A percentile compares a stretch with the other conserved stretches of the same genome.
Conservation (phyloP, 2,329 filamentous ascomycete species). For the Ophiostoma montium region DNA sequence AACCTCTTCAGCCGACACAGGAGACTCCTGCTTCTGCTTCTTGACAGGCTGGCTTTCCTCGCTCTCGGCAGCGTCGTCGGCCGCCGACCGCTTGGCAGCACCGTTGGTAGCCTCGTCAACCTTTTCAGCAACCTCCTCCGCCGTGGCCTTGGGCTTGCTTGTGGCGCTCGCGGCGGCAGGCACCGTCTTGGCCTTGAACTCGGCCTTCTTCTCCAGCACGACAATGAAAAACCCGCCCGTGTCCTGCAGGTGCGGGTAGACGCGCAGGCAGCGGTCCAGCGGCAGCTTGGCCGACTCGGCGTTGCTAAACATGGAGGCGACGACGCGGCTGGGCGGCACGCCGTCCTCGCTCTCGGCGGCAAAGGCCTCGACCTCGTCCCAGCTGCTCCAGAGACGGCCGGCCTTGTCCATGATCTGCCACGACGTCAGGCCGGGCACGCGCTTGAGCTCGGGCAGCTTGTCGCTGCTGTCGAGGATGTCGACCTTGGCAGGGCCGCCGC, state of each 20-base stretch:
- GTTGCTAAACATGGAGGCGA: constrained; percentile 70
- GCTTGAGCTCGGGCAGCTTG: constrained; percentile 61
- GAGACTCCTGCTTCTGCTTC: constrained; percentile 25
- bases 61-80: constrained; percentile 19
- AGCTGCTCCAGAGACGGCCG: constrained; percentile 64
- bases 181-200: constrained; percentile 53
- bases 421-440: constrained; percentile 58
- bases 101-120: constrained; percentile 4
- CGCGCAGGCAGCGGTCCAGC: constrained; percentile 78
- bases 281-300: constrained; percentile 50
- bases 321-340: constrained; percentile 50
- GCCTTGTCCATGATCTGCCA: constrained; percentile 92
- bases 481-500: constrained; percentile 70
- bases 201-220: constrained; percentile 79
- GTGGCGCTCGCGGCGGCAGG: constrained; percentile 21
- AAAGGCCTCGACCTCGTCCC: constrained; percentile 64
- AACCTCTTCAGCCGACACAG: too few species aligned
- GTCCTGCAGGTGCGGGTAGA: constrained; percentile 91
- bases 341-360: constrained; percentile 33
- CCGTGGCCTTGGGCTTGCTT: constrained; percentile 28
- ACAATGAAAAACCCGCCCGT: constrained; percentile 97
- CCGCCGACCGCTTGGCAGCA: constrained; percentile 20
- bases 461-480: constrained; percentile 72
- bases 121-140: constrained; percentile 17
- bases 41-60: constrained; percentile 19